Evolutionary conservation across 108 stramenopile species (phyloP), one percentile per base, ranked within the genome.

Genomic region (Bacterosira constricta): DNA sequence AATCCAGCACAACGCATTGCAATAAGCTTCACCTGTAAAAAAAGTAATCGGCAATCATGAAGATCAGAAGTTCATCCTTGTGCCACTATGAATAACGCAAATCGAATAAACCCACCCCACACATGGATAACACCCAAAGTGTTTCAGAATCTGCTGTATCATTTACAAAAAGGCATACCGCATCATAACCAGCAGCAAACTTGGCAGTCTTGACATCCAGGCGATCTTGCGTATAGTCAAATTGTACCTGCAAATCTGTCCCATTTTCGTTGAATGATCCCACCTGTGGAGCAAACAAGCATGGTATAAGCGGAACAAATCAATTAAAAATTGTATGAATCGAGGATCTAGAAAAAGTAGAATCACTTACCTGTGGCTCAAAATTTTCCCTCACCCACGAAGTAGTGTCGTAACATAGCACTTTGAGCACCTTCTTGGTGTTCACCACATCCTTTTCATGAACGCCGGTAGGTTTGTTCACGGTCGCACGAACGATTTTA

Each of bases 131-230:
- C 26, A 78, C 77, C 58, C 75, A 60, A 20, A 93, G 50, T 20
- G 70, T 59, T 9, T 69, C 77, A 9, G 76, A 63, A 63, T 88
- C 73, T 8, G 89, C 90, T 41, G 78, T 85, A 53, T 93, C 92
- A 51, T 93, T 93, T 15, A 91, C 92, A 47, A 93, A 93, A 15
- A 86, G 74, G 65, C 90, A 90, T 2, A 89, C 81, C 13, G 77
- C 88, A 39, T 89, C 84, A 56, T 88, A 92, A 32, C 91, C 91
- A 36, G 81, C 79, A n/a, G 82, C 73, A 46, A 68, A 69, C 45
- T 56, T 39, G 0, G 81, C 88, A 45, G 79, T 80, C 4, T 76
- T 71, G 9, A 49, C 20, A 42, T 54, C 55, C 10, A 92, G 53
- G 10, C 87, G 75, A 51, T 90, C 91, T 29, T 71, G 47, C 9